These are phyloP conservation scores for Scedosporium apiospermum DNA, from an alignment of 2,329 filamentous ascomycete genomes.

Conservation along the genomic window DNA sequence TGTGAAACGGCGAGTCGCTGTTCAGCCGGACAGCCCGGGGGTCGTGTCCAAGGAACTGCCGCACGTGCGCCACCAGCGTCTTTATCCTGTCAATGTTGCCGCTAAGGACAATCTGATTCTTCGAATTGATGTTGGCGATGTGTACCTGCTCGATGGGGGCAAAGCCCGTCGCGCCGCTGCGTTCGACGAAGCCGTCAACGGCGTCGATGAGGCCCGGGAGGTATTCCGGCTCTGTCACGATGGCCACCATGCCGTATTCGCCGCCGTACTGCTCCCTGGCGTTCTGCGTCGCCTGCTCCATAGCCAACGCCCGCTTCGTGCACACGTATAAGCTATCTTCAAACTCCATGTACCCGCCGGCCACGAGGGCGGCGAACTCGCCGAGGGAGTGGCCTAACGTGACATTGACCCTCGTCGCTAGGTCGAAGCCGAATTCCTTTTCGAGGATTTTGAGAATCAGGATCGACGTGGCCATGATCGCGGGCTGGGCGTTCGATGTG, in stretches of 20 bases:
- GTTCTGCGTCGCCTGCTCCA: constrained; percentile 64
- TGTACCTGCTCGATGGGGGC: constrained; percentile 78
- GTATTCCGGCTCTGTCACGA: constrained; percentile 78
- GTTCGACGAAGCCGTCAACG: constrained; percentile 70
- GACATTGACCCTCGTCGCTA: constrained; percentile 63
- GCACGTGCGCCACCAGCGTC: constrained; percentile 70
- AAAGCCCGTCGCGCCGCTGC: constrained; percentile 44
- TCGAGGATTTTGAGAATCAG: constrained; percentile 83
- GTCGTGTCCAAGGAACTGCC: constrained; percentile 86
- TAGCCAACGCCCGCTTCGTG: constrained; percentile 66
- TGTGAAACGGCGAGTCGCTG: constrained; percentile 85
- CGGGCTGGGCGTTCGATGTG: constrained; percentile 84
- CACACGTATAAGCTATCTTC: constrained; percentile 70
- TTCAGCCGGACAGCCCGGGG: constrained; percentile 79
- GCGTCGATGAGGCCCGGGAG: constrained; percentile 59
- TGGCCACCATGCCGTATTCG: constrained; percentile 88
- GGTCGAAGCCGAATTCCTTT: constrained; percentile 70
- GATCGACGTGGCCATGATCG: constrained; percentile 91
- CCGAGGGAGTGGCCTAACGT: constrained; percentile 85
- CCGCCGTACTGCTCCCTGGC: constrained; percentile 61
- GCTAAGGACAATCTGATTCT: constrained; percentile 91
- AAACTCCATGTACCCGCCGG: constrained; percentile 71
- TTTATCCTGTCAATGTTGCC: constrained; percentile 78
- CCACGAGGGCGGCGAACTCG: constrained; percentile 85
- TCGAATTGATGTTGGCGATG: constrained; percentile 90